Evolutionary conservation across 2,329 filamentous ascomycete genomes (phyloP), one percentile per base, ranked within the genome.

Genomic region (Sphaceloma murrayae): DNA sequence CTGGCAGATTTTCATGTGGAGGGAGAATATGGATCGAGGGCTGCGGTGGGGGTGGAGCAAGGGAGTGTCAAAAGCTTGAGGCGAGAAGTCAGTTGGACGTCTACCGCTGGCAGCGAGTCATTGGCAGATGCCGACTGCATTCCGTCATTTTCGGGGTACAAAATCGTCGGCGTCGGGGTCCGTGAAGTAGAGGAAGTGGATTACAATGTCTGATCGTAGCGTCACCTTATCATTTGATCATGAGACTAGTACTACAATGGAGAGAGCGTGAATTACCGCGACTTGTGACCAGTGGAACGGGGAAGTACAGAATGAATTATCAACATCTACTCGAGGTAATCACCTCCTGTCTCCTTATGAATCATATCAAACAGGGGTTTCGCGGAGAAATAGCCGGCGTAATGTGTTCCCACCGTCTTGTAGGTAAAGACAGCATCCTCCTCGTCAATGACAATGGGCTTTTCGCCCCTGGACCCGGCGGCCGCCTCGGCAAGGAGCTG

Each of bases 361-460:
- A 82, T 74, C 30, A 84, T 62, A 64, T 85, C 80, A 63, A 86
- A 86, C 50, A 80, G 53, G 11, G 82, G 81, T 64, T 78, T 79
- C 4, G 78, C 82, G 53, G 72, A 77, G 56, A 86, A 87, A 69
- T 74, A 85, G 0, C 82, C 82, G 0, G 75, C 78, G 24, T 59
- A 55, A 11, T 73, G 67, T 0, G 67, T 73, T 0, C 82, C 82
- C 2, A 85, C 67, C 0, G 74, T 70, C 61, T 80, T 75, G 54
- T 75, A 78, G 0, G 82, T 86, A 54, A 74, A 82, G 11, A 58
- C 65, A 1, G 82, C 82, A 57, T 87, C 81, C 42, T 77, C 75
- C 1, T 82, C 74, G 6, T 70, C 66, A 53, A 87, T 80, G 60
- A 80, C 79, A 21, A 83, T 64, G 0, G 80, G 82, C 56, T 71